Percentiles rank a stretch among this genome's conserved stretches.
These are phyloP conservation scores for Elongisporangium undulatum DNA, from an alignment of 352 stramenopile species.

Conservation along the genomic window DNA sequence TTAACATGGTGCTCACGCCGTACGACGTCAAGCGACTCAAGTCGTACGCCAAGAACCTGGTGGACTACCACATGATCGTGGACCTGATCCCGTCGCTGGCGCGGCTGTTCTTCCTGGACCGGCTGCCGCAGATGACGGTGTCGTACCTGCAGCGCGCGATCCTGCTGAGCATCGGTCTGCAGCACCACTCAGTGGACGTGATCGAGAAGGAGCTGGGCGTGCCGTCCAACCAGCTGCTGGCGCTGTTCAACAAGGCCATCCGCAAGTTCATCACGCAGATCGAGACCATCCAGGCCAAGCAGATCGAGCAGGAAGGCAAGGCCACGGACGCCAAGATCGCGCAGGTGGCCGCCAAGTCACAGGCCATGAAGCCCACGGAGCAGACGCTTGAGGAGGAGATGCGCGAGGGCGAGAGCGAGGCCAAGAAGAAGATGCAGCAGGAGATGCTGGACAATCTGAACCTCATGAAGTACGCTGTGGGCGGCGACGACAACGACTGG, in stretches of 20 bases:
- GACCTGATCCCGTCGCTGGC: conserved; percentile 95
- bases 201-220: conserved; percentile 93
- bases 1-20: conserved; percentile 92
- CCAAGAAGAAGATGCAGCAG: conserved; percentile 79
- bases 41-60: conserved; percentile 97
- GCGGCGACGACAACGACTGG: conserved; percentile 93
- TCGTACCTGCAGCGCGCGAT: conserved; percentile 95
- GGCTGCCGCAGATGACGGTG: conserved; percentile 91
- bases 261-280: conserved; percentile 87
- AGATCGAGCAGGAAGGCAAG: conserved; percentile 81
- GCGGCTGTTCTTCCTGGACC: conserved; percentile 95
- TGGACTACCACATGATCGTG: conserved; percentile 99
- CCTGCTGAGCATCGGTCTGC: conserved; percentile 93
- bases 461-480: conserved; percentile 95
- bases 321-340: conserved; percentile 65
- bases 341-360: conserved; percentile 40
- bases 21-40: conserved; percentile 98
- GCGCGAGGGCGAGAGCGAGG: conserved; percentile 64
- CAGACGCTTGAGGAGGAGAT: conserved; percentile 82
- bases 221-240: conserved; percentile 94
- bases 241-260: conserved; percentile 98
- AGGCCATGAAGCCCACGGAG: conserved; percentile 80
- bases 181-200: conserved; percentile 92
- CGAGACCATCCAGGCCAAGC: conserved; percentile 72
- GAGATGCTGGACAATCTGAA: conserved; percentile 86